These are phyloP conservation scores for Scalesia atractyloides DNA, from an alignment of 129 eudicot genomes.

Conservation along the genomic window DNA sequence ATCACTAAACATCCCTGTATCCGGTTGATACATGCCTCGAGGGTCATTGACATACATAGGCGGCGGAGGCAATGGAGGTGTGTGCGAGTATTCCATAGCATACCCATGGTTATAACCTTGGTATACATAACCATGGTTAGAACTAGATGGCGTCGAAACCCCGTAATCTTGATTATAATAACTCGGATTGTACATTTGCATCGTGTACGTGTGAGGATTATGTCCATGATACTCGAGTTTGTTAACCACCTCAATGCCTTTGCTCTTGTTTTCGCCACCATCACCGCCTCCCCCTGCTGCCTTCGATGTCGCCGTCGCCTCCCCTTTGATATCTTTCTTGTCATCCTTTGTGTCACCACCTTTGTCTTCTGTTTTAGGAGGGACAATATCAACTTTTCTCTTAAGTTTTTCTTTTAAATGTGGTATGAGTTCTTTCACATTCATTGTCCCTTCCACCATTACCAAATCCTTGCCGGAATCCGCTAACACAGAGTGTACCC, in stretches of 20 bases:
- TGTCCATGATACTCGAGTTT: slow-evolving; percentile 50
- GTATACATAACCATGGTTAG: slow-evolving; percentile 38
- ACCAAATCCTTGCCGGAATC: slow-evolving; percentile 51
- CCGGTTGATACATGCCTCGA: slow-evolving; percentile 21
- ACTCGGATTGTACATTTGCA: slow-evolving; percentile 40
- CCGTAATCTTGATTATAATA: slow-evolving; percentile 58
- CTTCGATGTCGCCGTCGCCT: slow-evolving; percentile 36
- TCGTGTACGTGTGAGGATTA: slow-evolving; percentile 41
- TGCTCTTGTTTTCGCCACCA: slow-evolving; percentile 40
- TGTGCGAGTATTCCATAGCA: slow-evolving; percentile 27
- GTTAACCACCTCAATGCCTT: slow-evolving; percentile 45
- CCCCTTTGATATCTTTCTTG: slow-evolving; percentile 37
- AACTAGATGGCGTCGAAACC: slow-evolving; percentile 6
- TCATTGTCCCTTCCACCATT: slow-evolving; percentile 58
- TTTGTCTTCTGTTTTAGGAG: slow-evolving; percentile 53
- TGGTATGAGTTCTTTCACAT: slow-evolving; percentile 47
- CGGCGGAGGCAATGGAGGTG: slow-evolving; percentile 25
- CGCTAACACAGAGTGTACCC: slow-evolving; percentile 43
- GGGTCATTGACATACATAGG: slow-evolving; percentile 36
- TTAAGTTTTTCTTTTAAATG: slow-evolving; percentile 51
- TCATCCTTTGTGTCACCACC: slow-evolving; percentile 33
- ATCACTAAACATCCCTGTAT: slow-evolving; percentile 64
- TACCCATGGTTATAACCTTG: slow-evolving; percentile 45
- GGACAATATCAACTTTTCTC: slow-evolving; percentile 47
- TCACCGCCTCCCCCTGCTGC: slow-evolving; percentile 33